Conservation (phyloP, 2,329 filamentous ascomycete species). For the Apiospora sp. region DNA sequence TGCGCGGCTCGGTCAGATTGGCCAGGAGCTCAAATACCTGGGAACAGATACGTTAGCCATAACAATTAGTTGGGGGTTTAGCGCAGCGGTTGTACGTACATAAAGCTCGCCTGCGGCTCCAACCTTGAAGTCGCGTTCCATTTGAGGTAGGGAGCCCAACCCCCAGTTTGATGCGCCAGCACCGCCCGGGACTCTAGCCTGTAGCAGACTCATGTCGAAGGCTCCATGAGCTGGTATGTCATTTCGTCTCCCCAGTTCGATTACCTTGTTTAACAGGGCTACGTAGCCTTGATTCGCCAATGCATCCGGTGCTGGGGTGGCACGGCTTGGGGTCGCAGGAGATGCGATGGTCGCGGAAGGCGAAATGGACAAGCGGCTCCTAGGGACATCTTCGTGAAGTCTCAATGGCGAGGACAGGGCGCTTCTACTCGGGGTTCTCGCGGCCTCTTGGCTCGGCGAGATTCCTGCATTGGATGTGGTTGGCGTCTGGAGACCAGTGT, state of each 20-base stretch:
- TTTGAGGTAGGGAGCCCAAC: constrained; percentile 23
- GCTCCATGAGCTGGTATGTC: neutral
- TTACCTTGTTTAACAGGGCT: neutral
- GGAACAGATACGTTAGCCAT: neutral
- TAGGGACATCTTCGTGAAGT: neutral
- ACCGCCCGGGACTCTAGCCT: neutral
- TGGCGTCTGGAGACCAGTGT: neutral
- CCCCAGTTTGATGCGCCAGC: neutral
- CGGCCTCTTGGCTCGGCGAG: neutral
- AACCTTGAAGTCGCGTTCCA: constrained; percentile 37
- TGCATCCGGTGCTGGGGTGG: neutral
- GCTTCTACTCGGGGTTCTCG: neutral
- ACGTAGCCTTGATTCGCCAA: neutral
- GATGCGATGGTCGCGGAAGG: neutral
- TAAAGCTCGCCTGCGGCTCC: constrained; percentile 41
- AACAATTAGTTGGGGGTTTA: neutral
- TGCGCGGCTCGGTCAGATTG: constrained; percentile 32
- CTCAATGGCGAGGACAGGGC: neutral
- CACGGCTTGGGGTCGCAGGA: neutral
- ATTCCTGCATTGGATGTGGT: neutral
- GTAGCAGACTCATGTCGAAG: neutral
- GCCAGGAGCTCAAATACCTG: constrained; percentile 54
- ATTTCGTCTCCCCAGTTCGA: neutral
- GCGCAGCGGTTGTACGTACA: constrained; percentile 30
- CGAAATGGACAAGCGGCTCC: neutral